phyloP scores from a whole-genome alignment of 2,329 filamentous ascomycete genomes.

The Colletotrichum falcatum region DNA sequence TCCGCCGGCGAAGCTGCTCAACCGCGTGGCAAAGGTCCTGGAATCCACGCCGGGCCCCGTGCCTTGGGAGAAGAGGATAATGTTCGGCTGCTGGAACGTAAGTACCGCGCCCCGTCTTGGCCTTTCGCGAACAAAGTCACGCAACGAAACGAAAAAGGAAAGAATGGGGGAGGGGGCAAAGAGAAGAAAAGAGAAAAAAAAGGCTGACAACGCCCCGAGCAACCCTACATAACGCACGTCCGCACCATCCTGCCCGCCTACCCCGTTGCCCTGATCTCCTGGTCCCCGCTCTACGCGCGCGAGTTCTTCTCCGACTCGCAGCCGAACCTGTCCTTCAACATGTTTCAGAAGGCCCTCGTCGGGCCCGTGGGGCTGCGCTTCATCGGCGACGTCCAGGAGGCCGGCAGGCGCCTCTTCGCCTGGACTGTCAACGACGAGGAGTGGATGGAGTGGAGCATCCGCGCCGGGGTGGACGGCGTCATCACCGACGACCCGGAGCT shows the following conservation, averaged over 20 bases:
- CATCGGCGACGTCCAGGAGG: constrained; percentile 65
- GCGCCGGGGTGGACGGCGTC: constrained; percentile 77
- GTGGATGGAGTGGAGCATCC: constrained; percentile 86
- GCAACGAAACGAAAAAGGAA: constrained; percentile 10
- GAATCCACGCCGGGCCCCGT: constrained; percentile 59
- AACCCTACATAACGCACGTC: constrained; percentile 74
- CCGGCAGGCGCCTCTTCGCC: constrained; percentile 70
- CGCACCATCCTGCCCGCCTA: constrained; percentile 71
- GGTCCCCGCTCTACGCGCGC: constrained; percentile 74
- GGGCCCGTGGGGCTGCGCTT: constrained; percentile 76
- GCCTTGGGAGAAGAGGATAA: constrained; percentile 79
- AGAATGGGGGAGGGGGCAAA: constrained; percentile 14
- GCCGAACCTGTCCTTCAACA: constrained; percentile 81
- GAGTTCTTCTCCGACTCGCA: constrained; percentile 70
- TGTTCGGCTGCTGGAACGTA: constrained; percentile 87
- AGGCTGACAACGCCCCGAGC: constrained; percentile 17
- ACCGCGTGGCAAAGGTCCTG: constrained; percentile 74
- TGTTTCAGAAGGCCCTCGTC: constrained; percentile 76
- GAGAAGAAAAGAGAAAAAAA: too few relatives aligned
- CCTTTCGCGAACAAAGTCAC: not conserved
- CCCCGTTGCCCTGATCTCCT: constrained; percentile 75
- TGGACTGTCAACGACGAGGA: constrained; percentile 90
- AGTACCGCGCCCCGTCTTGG: constrained; percentile 39
- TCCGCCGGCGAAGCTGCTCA: constrained; percentile 76
- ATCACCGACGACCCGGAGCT: constrained; percentile 85